These are phyloP conservation scores for Penicillium sp. DNA, from an alignment of 2,329 filamentous ascomycete species.

Conservation along the genomic window DNA sequence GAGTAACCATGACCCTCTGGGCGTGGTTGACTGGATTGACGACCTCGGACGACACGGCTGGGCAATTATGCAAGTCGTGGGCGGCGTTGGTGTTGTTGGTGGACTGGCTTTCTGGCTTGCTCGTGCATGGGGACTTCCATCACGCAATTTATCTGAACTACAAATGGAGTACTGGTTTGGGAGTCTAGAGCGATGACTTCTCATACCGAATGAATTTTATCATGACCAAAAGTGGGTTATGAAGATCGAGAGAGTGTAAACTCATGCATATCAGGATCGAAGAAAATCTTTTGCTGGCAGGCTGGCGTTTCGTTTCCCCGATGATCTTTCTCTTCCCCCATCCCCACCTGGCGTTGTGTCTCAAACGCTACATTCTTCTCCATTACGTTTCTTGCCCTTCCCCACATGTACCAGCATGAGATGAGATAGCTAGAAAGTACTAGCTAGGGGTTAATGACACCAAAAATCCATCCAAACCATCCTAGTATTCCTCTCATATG, in stretches of 20 bases:
- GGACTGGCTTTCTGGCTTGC: slow-evolving; percentile 67
- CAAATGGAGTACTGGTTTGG: slow-evolving; percentile 28
- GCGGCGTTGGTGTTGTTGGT: slow-evolving; percentile 71
- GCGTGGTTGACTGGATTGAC: slow-evolving; percentile 68
- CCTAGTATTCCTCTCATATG: not conserved
- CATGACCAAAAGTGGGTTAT: not conserved
- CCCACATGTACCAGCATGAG: not conserved
- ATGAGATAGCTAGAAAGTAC: not conserved
- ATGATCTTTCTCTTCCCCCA: not conserved
- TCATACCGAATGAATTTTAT: not conserved
- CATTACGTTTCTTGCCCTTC: not conserved
- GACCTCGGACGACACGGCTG: slow-evolving; percentile 65
- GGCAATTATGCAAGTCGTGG: slow-evolving; percentile 69
- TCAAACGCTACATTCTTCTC: not conserved
- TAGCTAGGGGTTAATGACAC: not conserved
- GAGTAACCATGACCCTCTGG: slow-evolving; percentile 72
- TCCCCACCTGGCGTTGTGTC: not conserved
- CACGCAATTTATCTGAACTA: slow-evolving; percentile 32
- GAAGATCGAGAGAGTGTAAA: not conserved
- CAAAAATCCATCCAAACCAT: not conserved
- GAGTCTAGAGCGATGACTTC: slow-evolving; percentile 14
- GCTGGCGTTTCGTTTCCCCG: slow-evolving; percentile 2
- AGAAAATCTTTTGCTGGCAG: not conserved
- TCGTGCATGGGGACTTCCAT: slow-evolving; percentile 41
- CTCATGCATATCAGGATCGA: not conserved